These are phyloP conservation scores for Lipomyces orientalis DNA, from an alignment of 805 yeast genomes.

Conservation along the genomic window DNA sequence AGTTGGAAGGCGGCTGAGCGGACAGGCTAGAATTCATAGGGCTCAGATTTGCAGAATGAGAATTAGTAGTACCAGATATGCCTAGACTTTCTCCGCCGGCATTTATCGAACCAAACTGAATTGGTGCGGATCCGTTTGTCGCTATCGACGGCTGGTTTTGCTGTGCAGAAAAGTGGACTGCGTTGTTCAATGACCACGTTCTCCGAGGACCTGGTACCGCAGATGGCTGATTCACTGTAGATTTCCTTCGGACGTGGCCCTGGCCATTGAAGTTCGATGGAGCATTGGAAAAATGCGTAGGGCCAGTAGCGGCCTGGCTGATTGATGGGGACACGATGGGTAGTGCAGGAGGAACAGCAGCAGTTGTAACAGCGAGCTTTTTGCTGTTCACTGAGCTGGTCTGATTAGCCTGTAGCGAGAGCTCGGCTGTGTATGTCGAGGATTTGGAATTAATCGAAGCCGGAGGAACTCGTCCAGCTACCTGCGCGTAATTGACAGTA, in stretches of 20 bases:
- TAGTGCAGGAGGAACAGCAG: constrained; percentile 14
- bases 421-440: not conserved
- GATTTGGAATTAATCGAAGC: not conserved
- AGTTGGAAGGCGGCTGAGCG: constrained; percentile 12
- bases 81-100: constrained; percentile 12
- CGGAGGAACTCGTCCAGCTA: not conserved
- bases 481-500: not conserved
- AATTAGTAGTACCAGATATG: not conserved
- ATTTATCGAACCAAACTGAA: constrained; percentile 36
- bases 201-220: constrained; percentile 17
- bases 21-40: not conserved
- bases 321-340: constrained; percentile 13
- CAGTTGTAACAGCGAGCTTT: constrained; percentile 11
- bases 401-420: constrained; percentile 6
- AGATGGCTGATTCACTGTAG: constrained; percentile 23
- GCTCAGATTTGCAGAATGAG: not conserved
- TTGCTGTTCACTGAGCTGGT: constrained; percentile 13
- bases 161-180: constrained; percentile 17
- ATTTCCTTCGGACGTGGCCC: constrained; percentile 24
- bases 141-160: constrained; percentile 16
- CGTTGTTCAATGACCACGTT: constrained; percentile 21
- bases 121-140: constrained; percentile 17
- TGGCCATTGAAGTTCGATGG: constrained; percentile 1
- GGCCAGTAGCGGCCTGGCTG: not conserved
- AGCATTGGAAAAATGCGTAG: not conserved